These are phyloP conservation scores for Cardamine occulta DNA, from an alignment of 345 rosid species.

Conservation along the genomic window DNA sequence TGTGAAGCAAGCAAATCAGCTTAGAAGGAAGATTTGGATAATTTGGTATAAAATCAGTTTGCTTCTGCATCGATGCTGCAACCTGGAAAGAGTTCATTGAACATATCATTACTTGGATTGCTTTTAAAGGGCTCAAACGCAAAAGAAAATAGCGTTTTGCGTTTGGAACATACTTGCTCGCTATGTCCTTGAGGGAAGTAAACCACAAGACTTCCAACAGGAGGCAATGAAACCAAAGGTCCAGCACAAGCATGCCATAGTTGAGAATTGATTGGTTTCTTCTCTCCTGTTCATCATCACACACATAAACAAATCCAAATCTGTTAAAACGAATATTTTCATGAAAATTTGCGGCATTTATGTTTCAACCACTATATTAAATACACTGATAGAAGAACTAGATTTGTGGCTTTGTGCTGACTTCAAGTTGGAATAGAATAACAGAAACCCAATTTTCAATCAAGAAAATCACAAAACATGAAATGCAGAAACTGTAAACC, in stretches of 20 bases:
- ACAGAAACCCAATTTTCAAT: slow-evolving; percentile 3
- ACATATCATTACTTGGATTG: background rate
- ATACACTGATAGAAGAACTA: slow-evolving; percentile 31
- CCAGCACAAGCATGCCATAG: slow-evolving; percentile 99
- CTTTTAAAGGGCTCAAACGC: background rate
- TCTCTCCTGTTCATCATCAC: slow-evolving; percentile 66
- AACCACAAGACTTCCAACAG: slow-evolving; percentile 90
- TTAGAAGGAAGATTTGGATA: slow-evolving; percentile 92
- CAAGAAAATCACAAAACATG: slow-evolving; percentile 17
- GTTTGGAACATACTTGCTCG: slow-evolving; percentile 65
- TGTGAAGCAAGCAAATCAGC: slow-evolving; percentile 82
- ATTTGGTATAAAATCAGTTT: slow-evolving; percentile 74
- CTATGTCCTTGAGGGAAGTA: slow-evolving; percentile 99
- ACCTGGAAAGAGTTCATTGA: slow-evolving; percentile 57
- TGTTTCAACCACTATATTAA: slow-evolving; percentile 30
- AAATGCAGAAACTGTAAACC: slow-evolving; percentile 34
- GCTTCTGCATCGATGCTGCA: slow-evolving; percentile 90
- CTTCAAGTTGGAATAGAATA: slow-evolving; percentile 29
- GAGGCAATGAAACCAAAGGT: slow-evolving; percentile 90
- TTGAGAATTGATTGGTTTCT: slow-evolving; percentile 80
- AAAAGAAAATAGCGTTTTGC: background rate
- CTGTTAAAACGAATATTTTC: slow-evolving; percentile 5
- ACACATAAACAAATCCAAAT: slow-evolving; percentile 7
- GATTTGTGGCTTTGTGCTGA: slow-evolving; percentile 31
- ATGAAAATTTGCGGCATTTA: slow-evolving; percentile 18